These are phyloP conservation scores for Ramichloridium luteum DNA, from an alignment of 2,329 filamentous ascomycete species.

Conservation along the genomic window DNA sequence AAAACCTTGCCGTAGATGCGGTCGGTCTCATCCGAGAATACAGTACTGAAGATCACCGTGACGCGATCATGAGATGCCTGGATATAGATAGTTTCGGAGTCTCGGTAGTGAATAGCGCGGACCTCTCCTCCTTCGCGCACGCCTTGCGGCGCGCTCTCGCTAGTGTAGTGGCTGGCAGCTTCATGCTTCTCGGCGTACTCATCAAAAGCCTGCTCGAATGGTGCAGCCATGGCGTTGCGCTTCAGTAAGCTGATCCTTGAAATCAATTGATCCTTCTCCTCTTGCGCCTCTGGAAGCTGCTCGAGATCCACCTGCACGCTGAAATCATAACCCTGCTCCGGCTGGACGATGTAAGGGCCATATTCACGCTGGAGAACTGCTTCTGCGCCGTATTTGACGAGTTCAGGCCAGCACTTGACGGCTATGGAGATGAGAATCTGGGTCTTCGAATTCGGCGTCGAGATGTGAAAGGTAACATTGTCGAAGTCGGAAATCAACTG, in stretches of 20 bases:
- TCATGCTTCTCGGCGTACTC: conserved; percentile 79
- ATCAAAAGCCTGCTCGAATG: conserved; percentile 93
- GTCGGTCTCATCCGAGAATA: conserved; percentile 96
- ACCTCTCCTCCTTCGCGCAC: conserved; percentile 80
- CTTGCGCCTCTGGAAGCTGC: conserved; percentile 68
- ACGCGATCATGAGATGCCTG: conserved; percentile 96
- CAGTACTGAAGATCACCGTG: conserved; percentile 96
- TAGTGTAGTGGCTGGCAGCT: conserved; percentile 82
- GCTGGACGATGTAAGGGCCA: conserved; percentile 73
- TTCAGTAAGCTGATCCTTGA: conserved; percentile 82
- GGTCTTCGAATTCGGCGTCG: conserved; percentile 83
- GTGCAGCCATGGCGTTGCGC: conserved; percentile 96
- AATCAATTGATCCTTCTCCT: conserved; percentile 76
- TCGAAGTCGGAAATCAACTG: conserved; percentile 99
- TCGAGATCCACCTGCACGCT: conserved; percentile 84
- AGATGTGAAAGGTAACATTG: conserved; percentile 96
- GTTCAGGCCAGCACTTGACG: conserved; percentile 87
- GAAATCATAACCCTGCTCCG: conserved; percentile 92
- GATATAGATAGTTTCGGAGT: conserved; percentile 97
- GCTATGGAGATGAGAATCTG: conserved; percentile 91
- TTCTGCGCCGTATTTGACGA: conserved; percentile 86
- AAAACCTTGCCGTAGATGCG: conserved; percentile 97
- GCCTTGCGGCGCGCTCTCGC: conserved; percentile 86
- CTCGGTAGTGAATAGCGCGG: conserved; percentile 94
- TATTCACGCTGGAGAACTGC: conserved; percentile 90